Evolutionary conservation across 371 early-diverging fungal species (phyloP).

Genomic region (Mortierella sp.): DNA sequence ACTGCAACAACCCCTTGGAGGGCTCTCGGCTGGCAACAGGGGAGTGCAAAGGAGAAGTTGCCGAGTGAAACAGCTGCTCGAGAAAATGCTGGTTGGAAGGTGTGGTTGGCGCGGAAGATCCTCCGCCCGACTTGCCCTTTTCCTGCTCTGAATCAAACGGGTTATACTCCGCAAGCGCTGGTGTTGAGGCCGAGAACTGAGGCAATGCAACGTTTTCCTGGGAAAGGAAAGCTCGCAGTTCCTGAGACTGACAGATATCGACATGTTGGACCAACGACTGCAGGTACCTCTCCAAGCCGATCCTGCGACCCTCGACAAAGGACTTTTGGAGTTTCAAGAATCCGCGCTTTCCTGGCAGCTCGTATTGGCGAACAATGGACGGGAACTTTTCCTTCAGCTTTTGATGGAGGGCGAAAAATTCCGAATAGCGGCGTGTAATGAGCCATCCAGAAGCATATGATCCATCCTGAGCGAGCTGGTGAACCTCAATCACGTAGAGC

Average conservation of each 20-base stretch:
- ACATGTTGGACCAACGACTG: constrained; percentile 69
- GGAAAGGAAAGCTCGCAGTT: constrained; percentile 74
- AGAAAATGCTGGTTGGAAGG: constrained; percentile 32
- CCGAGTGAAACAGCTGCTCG: constrained; percentile 52
- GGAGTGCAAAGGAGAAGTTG: constrained; percentile 20
- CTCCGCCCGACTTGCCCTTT: background rate
- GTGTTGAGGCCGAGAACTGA: constrained; percentile 44
- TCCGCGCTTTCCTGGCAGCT: constrained; percentile 83
- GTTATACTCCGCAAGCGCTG: constrained; percentile 21
- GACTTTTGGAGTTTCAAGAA: constrained; percentile 70
- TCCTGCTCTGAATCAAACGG: constrained; percentile 25
- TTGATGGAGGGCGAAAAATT: constrained; percentile 85
- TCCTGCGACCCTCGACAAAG: constrained; percentile 79
- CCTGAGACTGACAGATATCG: constrained; percentile 68
- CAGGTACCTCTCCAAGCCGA: constrained; percentile 79
- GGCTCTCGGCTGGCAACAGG: constrained; percentile 26
- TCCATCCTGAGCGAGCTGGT: constrained; percentile 69
- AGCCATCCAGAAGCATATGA: constrained; percentile 81
- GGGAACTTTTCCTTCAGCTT: constrained; percentile 70
- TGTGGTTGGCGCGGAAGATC: background rate
- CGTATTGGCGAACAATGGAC: constrained; percentile 67
- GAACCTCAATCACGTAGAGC: constrained; percentile 84
- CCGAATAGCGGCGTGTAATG: constrained; percentile 83
- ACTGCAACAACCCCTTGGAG: background rate
- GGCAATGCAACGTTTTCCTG: constrained; percentile 71